Evolutionary conservation across 108 stramenopile genomes (phyloP).

Genomic region (Tribonema minus): DNA sequence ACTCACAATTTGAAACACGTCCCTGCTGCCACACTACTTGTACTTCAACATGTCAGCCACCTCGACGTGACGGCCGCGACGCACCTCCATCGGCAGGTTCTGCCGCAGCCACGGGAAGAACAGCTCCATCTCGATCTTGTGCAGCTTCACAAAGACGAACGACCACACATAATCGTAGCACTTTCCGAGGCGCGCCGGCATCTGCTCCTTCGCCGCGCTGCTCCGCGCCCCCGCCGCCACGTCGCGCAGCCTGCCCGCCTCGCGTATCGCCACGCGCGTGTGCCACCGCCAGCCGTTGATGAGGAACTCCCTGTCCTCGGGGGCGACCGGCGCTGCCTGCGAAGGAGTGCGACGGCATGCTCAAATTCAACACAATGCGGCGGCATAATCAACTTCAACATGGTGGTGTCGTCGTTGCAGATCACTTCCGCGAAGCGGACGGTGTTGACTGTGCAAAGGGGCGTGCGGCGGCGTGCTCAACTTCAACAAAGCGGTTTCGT

Average conservation of each 20-base stretch:
- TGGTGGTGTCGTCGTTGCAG: no score
- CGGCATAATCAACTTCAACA: no score
- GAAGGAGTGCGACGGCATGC: no score
- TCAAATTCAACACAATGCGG: no score
- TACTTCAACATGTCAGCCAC: no score
- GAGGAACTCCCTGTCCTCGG: conserved; percentile 23
- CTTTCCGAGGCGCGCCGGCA: conserved; percentile 8
- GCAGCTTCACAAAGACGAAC: conserved; percentile 36
- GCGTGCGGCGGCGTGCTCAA: no score
- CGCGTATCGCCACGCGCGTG: conserved; percentile 18
- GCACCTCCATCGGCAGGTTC: conserved; percentile 4
- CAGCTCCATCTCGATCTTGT: conserved; percentile 22
- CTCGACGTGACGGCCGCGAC: no score
- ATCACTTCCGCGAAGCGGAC: no score
- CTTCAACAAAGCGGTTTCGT: no score
- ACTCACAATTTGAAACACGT: no score
- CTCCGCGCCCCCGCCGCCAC: neutral
- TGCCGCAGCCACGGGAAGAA: conserved; percentile 44
- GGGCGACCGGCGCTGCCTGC: conserved; percentile 13
- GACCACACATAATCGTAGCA: conserved; percentile 34
- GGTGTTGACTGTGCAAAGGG: no score
- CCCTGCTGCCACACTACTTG: no score
- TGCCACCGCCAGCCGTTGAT: conserved; percentile 48
- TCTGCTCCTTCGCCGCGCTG: neutral
- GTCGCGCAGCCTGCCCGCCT: conserved; percentile 6